Base-by-base conservation (phyloP, 2,329 filamentous ascomycete species). In the Microdochium bolleyi region DNA sequence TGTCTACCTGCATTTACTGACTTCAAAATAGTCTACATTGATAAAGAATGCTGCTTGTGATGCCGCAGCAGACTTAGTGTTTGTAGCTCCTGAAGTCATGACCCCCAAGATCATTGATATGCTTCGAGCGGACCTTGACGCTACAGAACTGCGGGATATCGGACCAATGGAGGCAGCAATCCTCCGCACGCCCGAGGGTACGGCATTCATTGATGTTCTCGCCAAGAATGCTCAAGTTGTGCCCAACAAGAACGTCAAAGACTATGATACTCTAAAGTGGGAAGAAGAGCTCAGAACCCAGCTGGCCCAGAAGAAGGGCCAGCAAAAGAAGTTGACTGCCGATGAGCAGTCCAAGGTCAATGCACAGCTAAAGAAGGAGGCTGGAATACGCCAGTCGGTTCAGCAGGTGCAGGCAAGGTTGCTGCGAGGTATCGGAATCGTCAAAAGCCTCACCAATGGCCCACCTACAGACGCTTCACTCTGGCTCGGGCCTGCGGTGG, bases 181-280 rank as follows among this genome's bases (percentile, higher is more conserved):
- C 54, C 94, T 92, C 68, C 85, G 90, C 48, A 96, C 92, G 0
- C 87, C 91, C 1, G 90, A 95, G 66, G 92, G 91, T 1, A 92
- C 87, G 1, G 80, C 85, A 14, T 97, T 95, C 61, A 79, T 99
- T 21, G 94, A 99, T 69, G 89, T 97, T 0, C 78, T 99, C 5
- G 89, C 87, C 32, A 92, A 89, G 65, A 95, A 95, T 66, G 75
- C 84, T 54, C 82, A 82, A 55, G 74, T 77, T 37, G 73, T 87
- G 2, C 84, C 90, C 2, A 87, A 91, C 70, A 97, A 96, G 72
- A 96, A 90, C 62, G 86, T 83, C 49, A 96, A 95, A 67, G 94
- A 97, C 66, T 96, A 96, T 62, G 90, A 99, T 61, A 95, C 90
- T 1, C 71, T 96, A 41, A 96, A 96, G 69, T 99, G 95, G 94